A percentile compares a stretch with the other conserved stretches of the same genome.
phyloP scores from a whole-genome alignment of 2,329 filamentous ascomycete genomes.

The Huntiella savannae region DNA sequence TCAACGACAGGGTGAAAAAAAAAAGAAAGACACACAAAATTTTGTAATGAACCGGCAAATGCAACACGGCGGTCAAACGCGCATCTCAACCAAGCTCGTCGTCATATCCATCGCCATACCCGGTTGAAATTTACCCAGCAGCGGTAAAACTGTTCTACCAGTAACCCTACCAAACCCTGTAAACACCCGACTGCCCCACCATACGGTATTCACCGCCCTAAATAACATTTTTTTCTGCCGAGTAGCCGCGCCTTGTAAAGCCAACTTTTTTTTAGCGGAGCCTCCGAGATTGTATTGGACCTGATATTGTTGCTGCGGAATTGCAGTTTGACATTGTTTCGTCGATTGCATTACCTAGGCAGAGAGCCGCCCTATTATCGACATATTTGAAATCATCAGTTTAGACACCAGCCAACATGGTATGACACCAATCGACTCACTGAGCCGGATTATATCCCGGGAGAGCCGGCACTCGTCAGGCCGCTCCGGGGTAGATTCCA shows the following conservation, averaged over 20 bases:
- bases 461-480: not conserved
- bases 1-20: not conserved
- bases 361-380: constrained; percentile 4
- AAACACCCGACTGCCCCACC: constrained; percentile 6
- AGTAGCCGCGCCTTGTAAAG: not conserved
- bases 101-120: no score
- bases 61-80: no score
- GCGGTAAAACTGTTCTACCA: constrained; percentile 9
- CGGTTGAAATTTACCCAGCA: constrained; percentile 4
- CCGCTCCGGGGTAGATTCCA: no score
- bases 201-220: constrained; percentile 7
- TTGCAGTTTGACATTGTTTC: not conserved
- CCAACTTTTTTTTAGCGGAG: constrained; percentile 2
- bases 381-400: not conserved
- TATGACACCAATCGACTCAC: not conserved
- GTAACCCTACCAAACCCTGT: not conserved
- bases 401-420: constrained; percentile 3
- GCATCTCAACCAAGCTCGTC: no score
- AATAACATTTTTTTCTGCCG: constrained; percentile 10
- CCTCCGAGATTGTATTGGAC: not conserved
- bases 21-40: not conserved
- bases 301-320: not conserved
- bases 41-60: not conserved
- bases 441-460: not conserved
- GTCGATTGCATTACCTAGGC: constrained; percentile 1